Base-by-base conservation (phyloP, 2,329 filamentous ascomycete genomes). In the Stachybotrys chartarum region DNA sequence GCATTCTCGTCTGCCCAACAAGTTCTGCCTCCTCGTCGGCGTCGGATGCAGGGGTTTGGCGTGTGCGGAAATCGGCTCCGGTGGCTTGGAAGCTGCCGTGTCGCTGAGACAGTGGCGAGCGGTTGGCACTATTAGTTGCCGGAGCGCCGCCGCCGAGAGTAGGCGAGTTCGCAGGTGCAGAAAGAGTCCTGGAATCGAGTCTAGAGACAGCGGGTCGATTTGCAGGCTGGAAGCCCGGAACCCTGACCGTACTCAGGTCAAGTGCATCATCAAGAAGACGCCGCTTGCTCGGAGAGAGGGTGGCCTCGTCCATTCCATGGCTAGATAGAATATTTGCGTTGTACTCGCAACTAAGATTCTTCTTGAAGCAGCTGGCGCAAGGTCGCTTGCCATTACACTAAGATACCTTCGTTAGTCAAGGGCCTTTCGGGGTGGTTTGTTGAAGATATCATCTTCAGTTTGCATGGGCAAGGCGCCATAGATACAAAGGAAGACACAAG, bases 331-430 rank as follows among this genome's bases (percentile, higher is more conserved):
- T 18, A 44, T 17, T 32, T 24, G 31, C 7, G 10, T 7, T 51
- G 30, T 80, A 81, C 31, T 68, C 62, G 60, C 78, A 81, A 5
- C 60, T 63, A 55, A 78, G 65, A 18, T 64, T 70, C 66, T 80
- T 77, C 69, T 82, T 84, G 49, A 73, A 70, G 68, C 83, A 86
- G 30, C 79, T 81, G 56, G 75, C 76, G 67, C 83, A 86, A 44
- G 82, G 82, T 53, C 72, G 75, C 50, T 75, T 64, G 30, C 82
- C 82, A 68, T 85, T 82, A 68, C 82, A 85, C 82, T 85, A 42
- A 42, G 8, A 42, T 14, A 42, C 10, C 8, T 14, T 42, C 14
- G 35, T 42, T 14, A 42, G 35, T 42, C 8, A 42, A 42, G 14
- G 8, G 8, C 2, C 35, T 42, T 42, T 42, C 8, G 10, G 3